Percentiles rank a stretch among this genome's conserved stretches.
Evolutionary conservation across 1,284 basidiomycete genomes (phyloP).

Genomic region (Phellopilus nigrolimitatus): DNA sequence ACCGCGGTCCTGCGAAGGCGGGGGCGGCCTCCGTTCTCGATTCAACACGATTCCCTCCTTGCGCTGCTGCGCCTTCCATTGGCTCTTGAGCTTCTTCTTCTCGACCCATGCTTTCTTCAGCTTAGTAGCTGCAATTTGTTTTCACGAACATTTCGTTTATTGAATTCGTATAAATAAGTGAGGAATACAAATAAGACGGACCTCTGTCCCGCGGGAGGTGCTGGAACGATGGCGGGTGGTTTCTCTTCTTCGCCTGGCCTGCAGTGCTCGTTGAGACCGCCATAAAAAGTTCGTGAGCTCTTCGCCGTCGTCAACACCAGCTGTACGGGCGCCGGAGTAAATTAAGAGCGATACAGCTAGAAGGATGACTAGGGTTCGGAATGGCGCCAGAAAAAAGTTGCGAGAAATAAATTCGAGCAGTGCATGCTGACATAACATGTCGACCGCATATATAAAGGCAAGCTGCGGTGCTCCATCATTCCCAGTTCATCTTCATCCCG

Average conservation of each 20-base stretch:
- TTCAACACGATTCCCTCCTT: conserved; percentile 41
- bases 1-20: too few species aligned
- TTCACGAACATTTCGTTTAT: neutral
- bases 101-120: conserved; percentile 72
- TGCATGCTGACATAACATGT: neutral
- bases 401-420: neutral
- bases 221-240: conserved; percentile 63
- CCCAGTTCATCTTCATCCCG: neutral
- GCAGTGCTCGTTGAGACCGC: neutral
- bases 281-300: neutral
- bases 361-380: too few species aligned
- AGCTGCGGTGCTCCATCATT: neutral
- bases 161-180: neutral
- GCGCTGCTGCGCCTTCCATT: conserved; percentile 73
- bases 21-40: neutral
- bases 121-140: conserved; percentile 49
- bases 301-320: neutral
- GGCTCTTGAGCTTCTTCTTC: conserved; percentile 66
- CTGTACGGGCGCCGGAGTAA: too few species aligned
- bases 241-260: conserved; percentile 37
- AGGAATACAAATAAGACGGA: conserved; percentile 28
- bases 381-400: too few species aligned
- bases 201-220: conserved; percentile 62
- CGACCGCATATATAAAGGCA: neutral
- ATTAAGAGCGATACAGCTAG: too few species aligned